Evolutionary conservation across 352 stramenopile species (phyloP).

Genomic region (Lagenidium giganteum): DNA sequence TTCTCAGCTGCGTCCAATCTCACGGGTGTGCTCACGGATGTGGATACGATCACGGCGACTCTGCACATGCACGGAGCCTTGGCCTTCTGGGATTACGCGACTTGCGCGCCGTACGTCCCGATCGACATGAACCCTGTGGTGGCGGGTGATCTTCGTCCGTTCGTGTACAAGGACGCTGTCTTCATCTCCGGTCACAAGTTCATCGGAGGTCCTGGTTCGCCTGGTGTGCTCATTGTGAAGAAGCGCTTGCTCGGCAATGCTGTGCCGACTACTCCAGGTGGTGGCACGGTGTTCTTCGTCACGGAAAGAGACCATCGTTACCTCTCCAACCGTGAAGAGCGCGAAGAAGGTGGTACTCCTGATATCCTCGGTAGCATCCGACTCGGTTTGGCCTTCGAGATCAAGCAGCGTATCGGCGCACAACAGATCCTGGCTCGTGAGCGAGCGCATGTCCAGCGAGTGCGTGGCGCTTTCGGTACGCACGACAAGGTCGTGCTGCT

Average conservation of each 20-base stretch:
- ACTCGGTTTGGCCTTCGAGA: constrained; percentile 75
- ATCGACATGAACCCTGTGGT: constrained; percentile 90
- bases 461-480: constrained; percentile 11
- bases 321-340: constrained; percentile 80
- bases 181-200: constrained; percentile 94
- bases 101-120: constrained; percentile 78
- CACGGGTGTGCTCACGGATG: constrained; percentile 81
- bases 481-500: constrained; percentile 72
- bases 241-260: constrained; percentile 50
- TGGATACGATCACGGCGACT: constrained; percentile 63
- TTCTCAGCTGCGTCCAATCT: constrained; percentile 90
- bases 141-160: constrained; percentile 8
- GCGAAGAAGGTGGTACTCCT: constrained; percentile 92
- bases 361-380: constrained; percentile 87
- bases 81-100: constrained; percentile 91
- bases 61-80: constrained; percentile 84
- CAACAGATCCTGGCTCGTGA: constrained; percentile 23
- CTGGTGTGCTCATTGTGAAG: constrained; percentile 90
- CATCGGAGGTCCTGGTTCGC: constrained; percentile 79
- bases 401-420: constrained; percentile 50
- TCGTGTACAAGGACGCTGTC: constrained; percentile 82
- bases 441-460: constrained; percentile 10
- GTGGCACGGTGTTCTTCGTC: constrained; percentile 22
- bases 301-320: constrained; percentile 26
- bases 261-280: constrained; percentile 24